phyloP scores from a whole-genome alignment of 108 stramenopile genomes.

The Cylindrotheca fusiformis region DNA sequence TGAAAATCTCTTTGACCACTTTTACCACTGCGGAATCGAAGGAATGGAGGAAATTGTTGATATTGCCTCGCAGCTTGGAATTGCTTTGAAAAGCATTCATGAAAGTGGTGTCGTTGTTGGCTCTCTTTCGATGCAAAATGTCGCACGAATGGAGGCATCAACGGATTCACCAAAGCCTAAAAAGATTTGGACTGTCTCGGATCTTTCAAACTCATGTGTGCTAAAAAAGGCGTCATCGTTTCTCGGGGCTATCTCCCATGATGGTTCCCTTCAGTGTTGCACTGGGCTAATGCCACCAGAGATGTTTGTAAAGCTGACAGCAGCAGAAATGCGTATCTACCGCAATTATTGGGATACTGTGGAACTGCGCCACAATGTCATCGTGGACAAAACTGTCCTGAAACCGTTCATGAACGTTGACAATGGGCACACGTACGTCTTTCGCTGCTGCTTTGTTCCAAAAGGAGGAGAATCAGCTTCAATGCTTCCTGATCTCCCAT shows the following conservation, averaged over 20 bases:
- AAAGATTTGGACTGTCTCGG: constrained; percentile 43
- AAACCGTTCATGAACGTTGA: constrained; percentile 45
- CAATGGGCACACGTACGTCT: constrained; percentile 45
- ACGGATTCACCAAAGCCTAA: no score
- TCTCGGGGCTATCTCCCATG: constrained; percentile 39
- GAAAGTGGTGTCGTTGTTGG: constrained; percentile 45
- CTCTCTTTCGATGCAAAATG: no score
- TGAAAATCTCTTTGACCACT: constrained; percentile 50
- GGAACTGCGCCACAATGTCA: constrained; percentile 33
- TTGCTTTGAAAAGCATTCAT: constrained; percentile 54
- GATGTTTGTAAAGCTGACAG: constrained; percentile 46
- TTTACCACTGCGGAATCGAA: constrained; percentile 30
- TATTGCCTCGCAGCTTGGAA: constrained; percentile 40
- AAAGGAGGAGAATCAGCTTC: constrained; percentile 5
- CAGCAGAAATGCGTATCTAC: constrained; percentile 33
- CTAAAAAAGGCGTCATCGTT: constrained; percentile 11
- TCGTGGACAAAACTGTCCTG: constrained; percentile 38
- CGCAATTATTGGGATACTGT: constrained; percentile 43
- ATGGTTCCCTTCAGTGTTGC: constrained; percentile 37
- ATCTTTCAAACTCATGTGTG: constrained; percentile 31
- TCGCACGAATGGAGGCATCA: constrained; percentile 32
- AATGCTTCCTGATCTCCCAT: constrained; percentile 49
- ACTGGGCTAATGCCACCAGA: constrained; percentile 55
- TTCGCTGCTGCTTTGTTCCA: constrained; percentile 52
- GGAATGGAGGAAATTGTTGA: constrained; percentile 19